Evolutionary conservation across 495 filamentous ascomycete species (phyloP).

Genomic region (Beverwykella pulmonaria): DNA sequence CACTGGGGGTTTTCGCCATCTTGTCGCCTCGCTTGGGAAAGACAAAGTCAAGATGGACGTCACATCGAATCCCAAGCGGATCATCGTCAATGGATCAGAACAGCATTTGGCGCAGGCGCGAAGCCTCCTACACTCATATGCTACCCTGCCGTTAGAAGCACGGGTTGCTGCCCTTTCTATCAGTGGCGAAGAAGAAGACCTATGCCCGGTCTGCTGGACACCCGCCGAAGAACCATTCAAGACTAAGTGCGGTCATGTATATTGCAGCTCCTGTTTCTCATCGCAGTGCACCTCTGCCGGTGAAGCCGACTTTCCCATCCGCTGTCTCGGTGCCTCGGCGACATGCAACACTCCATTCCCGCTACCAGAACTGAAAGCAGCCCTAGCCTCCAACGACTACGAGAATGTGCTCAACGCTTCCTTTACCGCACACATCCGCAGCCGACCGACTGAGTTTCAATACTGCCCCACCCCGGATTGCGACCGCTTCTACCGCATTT

Average conservation of each 20-base stretch:
- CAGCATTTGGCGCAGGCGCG: constrained; percentile 8
- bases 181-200: constrained; percentile 11
- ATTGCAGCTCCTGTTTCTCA: constrained; percentile 22
- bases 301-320: constrained; percentile 10
- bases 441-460: constrained; percentile 21
- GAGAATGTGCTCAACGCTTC: constrained; percentile 18
- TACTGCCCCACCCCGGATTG: constrained; percentile 36
- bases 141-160: constrained; percentile 3
- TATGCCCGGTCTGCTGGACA: constrained; percentile 26
- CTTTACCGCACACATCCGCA: constrained; percentile 20
- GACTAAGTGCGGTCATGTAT: constrained; percentile 19
- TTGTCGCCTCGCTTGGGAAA: constrained; percentile 26
- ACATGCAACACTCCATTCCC: constrained; percentile 5
- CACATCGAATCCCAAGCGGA: constrained; percentile 18
- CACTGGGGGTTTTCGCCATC: constrained; percentile 20
- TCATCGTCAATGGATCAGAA: constrained; percentile 17
- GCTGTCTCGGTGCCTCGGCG: constrained; percentile 9
- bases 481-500: constrained; percentile 28
- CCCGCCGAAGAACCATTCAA: constrained; percentile 7
- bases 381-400: constrained; percentile 6
- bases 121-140: constrained; percentile 1
- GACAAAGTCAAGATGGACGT: constrained; percentile 29
- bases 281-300: constrained; percentile 19
- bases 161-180: constrained; percentile 1
- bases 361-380: constrained; percentile 9